Conservation (phyloP, 192 early-diverging fungal genomes). For the Glomus cerebriforme region DNA sequence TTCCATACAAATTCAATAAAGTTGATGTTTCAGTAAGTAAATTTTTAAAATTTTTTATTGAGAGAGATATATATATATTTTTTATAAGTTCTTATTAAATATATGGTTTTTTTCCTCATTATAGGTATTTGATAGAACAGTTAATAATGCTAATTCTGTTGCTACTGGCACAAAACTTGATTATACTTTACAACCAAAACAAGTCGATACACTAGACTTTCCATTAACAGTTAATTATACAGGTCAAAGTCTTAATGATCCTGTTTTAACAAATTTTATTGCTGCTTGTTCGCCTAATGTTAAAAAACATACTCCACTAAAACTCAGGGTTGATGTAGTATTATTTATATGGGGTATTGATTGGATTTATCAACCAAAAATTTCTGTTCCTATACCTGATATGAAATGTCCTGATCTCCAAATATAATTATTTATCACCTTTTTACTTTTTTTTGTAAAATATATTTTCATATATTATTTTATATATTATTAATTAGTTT, state of each 20-base stretch:
- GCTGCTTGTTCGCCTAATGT: not conserved
- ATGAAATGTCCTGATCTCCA: conserved; percentile 14
- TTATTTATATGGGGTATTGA: conserved; percentile 5
- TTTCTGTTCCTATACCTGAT: not conserved
- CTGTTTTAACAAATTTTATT: not conserved
- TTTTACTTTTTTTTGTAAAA: no score
- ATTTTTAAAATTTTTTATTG: not conserved
- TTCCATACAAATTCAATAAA: conserved; percentile 24
- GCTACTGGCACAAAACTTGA: conserved; percentile 9
- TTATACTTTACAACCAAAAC: conserved; percentile 12
- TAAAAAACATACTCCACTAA: not conserved
- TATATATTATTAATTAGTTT: no score
- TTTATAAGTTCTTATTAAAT: not conserved
- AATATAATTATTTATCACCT: no score
- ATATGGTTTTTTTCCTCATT: not conserved
- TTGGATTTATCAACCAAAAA: conserved; percentile 19
- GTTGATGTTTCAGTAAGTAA: conserved; percentile 9
- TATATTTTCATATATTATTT: no score
- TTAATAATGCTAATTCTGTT: not conserved
- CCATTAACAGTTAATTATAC: conserved; percentile 2
- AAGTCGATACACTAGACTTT: not conserved
- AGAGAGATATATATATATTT: no score
- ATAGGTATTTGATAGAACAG: not conserved
- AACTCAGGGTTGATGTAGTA: conserved; percentile 1
- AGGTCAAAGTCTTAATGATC: not conserved